Base-by-base conservation (phyloP, 2,329 filamentous ascomycete species). In the Pseudogymnoascus pannorum region DNA sequence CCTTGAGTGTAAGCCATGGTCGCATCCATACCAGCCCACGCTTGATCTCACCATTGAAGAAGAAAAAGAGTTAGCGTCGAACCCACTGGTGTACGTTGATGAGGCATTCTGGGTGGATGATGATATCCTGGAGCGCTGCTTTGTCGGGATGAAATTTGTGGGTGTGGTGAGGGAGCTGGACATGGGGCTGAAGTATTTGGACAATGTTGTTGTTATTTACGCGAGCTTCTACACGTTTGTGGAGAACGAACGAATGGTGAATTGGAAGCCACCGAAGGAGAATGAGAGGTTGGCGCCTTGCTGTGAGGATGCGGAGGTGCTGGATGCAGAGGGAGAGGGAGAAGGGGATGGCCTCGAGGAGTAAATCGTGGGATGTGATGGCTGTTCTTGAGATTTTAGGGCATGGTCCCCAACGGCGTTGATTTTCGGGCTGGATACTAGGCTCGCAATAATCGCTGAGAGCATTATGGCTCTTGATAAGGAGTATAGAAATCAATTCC, bases 41-140 rank as follows among this genome's bases (percentile, higher is more conserved):
- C 26, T 54, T 31, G 71, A 72, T 31, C 61, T 62, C 31, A 67
- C 67, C 5, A 65, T 69, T 59, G 59, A 65, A 24, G 68, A 68
- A 35, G 54, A 61, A 66, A 40, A 66, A 38, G 58, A 65, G 31
- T 66, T 71, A 26, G 64, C 68, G n/a, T 20, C 64, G 24, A 57
- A 65, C 16, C 60, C 61, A 9, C 63, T 63, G 6, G 67, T 73
- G 14, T 44, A 65, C n/a, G 65, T 72, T 44, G 77, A 85, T 31
- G 77, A 77, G 38, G 73, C 72, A 11, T 87, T 95, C 65, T 84
- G 88, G 68, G 70, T 96, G 3, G 92, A 96, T 63, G 81, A 84
- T 24, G 72, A 79, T 4, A 71, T 84, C 2, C 73, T 88, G 16
- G 63, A 76, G 26, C 76, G 82, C 61, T 83, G 88, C 69, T 81